Percentiles rank a stretch among this genome's conserved stretches.
These are phyloP conservation scores for Asterophora parasitica DNA, from an alignment of 768 basidiomycete genomes.

Conservation along the genomic window DNA sequence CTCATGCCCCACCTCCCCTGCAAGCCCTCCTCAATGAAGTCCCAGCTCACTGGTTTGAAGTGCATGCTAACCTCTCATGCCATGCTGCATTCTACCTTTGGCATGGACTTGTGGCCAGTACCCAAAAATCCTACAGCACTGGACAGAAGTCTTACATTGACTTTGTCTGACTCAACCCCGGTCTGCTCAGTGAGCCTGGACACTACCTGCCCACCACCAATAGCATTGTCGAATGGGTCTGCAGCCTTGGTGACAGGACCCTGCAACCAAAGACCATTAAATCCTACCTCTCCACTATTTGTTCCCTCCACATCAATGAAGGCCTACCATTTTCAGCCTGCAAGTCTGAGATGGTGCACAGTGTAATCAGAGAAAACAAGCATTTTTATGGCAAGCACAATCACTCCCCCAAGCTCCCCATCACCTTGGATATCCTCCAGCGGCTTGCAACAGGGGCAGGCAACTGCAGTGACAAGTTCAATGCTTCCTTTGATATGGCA, in stretches of 20 bases:
- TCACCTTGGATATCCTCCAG: constrained; percentile 19
- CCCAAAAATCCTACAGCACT: constrained; percentile 24
- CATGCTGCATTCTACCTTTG: constrained; percentile 23
- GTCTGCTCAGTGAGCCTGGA: constrained; percentile 11
- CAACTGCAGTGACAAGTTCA: constrained; percentile 11
- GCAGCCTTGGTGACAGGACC: constrained; percentile 5
- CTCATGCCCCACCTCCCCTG: constrained; percentile 19
- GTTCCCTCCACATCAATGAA: constrained; percentile 26
- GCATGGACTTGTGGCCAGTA: constrained; percentile 26
- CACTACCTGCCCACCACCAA: constrained; percentile 16
- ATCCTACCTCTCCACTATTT: constrained; percentile 19
- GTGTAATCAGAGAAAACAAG: constrained; percentile 30
- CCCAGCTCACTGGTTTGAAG: constrained; percentile 19
- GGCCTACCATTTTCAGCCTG: constrained; percentile 22
- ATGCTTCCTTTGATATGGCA: constrained; percentile 1
- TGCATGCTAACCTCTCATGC: constrained; percentile 11
- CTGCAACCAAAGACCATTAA: constrained; percentile 20
- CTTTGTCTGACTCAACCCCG: constrained; percentile 18
- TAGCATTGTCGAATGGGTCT: constrained; percentile 19
- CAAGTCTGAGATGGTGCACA: constrained; percentile 23
- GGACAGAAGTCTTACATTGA: constrained; percentile 27
- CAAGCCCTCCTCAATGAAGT: constrained; percentile 13
- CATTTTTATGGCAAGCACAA: constrained; percentile 22
- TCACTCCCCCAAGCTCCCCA: constrained; percentile 21
- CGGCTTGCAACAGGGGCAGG: not conserved